Percentiles rank a stretch among this genome's conserved stretches.
Evolutionary conservation across 805 yeast genomes (phyloP).

Genomic region (Cyberlindnera nakhonratchasimensis): DNA sequence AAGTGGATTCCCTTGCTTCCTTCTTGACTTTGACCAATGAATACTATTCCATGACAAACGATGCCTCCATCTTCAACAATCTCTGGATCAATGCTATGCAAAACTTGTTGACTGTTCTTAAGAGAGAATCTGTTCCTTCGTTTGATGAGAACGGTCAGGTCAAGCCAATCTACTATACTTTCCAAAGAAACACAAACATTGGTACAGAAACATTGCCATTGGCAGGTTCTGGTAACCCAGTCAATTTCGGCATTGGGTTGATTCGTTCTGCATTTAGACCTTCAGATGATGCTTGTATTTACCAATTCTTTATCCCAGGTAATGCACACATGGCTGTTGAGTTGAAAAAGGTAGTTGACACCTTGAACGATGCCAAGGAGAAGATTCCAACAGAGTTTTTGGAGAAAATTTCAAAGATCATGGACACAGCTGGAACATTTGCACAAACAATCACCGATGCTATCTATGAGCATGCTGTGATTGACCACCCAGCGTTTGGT

Average conservation of each 20-base stretch:
- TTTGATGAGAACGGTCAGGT: conserved; percentile 43
- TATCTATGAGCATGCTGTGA: conserved; percentile 58
- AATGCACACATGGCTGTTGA: conserved; percentile 75
- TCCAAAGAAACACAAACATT: conserved; percentile 67
- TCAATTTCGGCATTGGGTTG: conserved; percentile 62
- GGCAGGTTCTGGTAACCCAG: conserved; percentile 83
- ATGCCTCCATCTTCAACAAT: conserved; percentile 39
- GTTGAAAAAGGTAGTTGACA: conserved; percentile 37
- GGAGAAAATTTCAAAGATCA: conserved; percentile 32
- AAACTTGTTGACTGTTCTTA: conserved; percentile 47
- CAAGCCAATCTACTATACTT: conserved; percentile 52
- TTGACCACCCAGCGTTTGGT: conserved; percentile 68
- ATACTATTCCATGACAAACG: conserved; percentile 55
- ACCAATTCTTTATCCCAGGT: conserved; percentile 80
- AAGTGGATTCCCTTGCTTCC: conserved; percentile 80
- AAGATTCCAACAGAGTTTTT: conserved; percentile 17
- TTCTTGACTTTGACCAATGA: conserved; percentile 73
- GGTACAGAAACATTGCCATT: conserved; percentile 82
- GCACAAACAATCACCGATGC: conserved; percentile 48
- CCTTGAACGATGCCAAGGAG: conserved; percentile 24
- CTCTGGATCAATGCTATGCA: conserved; percentile 60
- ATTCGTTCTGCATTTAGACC: conserved; percentile 85
- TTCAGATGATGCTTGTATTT: conserved; percentile 81
- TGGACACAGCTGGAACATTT: conserved; percentile 31
- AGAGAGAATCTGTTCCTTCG: conserved; percentile 60